Conservation (phyloP, 768 basidiomycete species). For the Scleroderma bovista region DNA sequence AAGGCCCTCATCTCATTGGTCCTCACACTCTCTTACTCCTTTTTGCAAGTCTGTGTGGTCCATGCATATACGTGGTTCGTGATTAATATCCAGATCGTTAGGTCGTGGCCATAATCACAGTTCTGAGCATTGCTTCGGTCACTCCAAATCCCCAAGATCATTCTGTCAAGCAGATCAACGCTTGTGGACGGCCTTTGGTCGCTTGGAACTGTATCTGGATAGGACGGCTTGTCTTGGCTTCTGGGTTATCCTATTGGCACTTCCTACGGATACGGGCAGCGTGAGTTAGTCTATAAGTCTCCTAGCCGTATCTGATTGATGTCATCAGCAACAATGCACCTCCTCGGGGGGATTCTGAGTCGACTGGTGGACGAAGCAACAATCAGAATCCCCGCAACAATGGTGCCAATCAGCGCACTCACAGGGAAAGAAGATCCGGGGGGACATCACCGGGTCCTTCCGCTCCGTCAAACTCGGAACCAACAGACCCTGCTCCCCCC, state of each 20-base stretch:
- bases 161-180: slow-evolving; percentile 48
- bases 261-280: slow-evolving; percentile 34
- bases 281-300: slow-evolving; percentile 15
- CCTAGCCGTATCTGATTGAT: slow-evolving; percentile 8
- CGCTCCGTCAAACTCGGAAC: slow-evolving; percentile 10
- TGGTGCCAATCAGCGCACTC: slow-evolving; percentile 14
- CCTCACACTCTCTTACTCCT: slow-evolving; percentile 45
- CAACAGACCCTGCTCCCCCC: slow-evolving; percentile 20
- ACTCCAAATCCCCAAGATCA: slow-evolving; percentile 41
- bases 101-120: slow-evolving; percentile 46
- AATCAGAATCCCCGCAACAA: slow-evolving; percentile 5
- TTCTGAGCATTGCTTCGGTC: slow-evolving; percentile 45
- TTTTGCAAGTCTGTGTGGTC: slow-evolving; percentile 43
- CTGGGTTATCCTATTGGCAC: slow-evolving; percentile 51
- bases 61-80: not conserved
- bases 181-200: slow-evolving; percentile 61
- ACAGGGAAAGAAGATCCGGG: slow-evolving; percentile 13
- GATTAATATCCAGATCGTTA: slow-evolving; percentile 18
- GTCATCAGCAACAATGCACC: slow-evolving; percentile 15
- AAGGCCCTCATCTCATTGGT: slow-evolving; percentile 50
- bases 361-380: slow-evolving; percentile 21
- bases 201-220: slow-evolving; percentile 66
- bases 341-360: slow-evolving; percentile 27
- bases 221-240: slow-evolving; percentile 44
- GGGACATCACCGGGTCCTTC: slow-evolving; percentile 6